Evolutionary conservation across 805 yeast genomes (phyloP).

Genomic region (Kazachstania africana): DNA sequence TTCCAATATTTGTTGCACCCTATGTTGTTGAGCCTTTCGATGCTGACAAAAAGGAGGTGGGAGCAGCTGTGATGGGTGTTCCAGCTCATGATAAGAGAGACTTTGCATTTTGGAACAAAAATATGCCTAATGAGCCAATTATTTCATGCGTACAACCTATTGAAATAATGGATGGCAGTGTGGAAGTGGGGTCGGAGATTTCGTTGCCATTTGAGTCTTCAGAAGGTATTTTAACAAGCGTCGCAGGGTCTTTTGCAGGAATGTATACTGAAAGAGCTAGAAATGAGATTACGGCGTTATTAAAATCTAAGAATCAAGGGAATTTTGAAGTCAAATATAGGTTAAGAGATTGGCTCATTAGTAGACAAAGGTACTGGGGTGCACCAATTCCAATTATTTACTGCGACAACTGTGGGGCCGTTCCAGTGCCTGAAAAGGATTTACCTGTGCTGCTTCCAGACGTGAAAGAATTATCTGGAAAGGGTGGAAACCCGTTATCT

Average conservation of each 20-base stretch:
- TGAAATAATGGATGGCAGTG: background rate
- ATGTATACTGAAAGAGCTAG: conserved; percentile 41
- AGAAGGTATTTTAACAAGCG: conserved; percentile 37
- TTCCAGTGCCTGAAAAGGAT: conserved; percentile 81
- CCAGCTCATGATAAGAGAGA: conserved; percentile 91
- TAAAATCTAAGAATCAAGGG: conserved; percentile 36
- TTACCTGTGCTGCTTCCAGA: conserved; percentile 76
- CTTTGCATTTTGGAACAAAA: conserved; percentile 62
- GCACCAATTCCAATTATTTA: conserved; percentile 95
- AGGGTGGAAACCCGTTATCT: conserved; percentile 57
- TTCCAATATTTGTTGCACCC: conserved; percentile 85
- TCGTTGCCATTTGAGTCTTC: conserved; percentile 29
- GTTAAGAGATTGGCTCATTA: conserved; percentile 87
- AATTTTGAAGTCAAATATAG: conserved; percentile 40
- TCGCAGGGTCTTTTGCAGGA: conserved; percentile 42
- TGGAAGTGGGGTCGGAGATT: conserved; percentile 1
- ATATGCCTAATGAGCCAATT: conserved; percentile 37
- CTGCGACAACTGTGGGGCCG: conserved; percentile 76
- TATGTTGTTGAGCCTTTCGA: conserved; percentile 81
- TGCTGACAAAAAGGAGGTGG: conserved; percentile 10
- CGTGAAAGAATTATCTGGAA: conserved; percentile 36
- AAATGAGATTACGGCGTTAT: conserved; percentile 29
- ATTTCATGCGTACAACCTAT: conserved; percentile 33
- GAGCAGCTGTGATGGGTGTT: conserved; percentile 96
- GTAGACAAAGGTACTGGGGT: conserved; percentile 96